Conservation (phyloP, 202 grass and related monocot species). For the Eragrostis tef region DNA sequence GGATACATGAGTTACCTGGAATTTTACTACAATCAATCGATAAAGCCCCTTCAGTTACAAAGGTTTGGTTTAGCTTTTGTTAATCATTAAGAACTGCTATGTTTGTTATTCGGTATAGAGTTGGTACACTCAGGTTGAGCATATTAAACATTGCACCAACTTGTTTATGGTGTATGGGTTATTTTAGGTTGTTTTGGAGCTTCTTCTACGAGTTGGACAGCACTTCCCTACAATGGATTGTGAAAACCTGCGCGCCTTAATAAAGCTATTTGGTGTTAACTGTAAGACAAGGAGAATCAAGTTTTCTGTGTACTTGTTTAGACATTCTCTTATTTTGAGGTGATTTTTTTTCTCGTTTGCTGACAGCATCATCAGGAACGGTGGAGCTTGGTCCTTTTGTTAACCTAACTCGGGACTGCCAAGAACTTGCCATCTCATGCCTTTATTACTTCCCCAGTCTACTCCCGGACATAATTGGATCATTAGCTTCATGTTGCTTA, state of each 20-base stretch:
- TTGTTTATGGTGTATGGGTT: constrained; percentile 29
- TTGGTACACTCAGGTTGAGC: constrained; percentile 7
- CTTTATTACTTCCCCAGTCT: constrained; percentile 83
- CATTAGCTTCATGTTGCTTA: constrained; percentile 78
- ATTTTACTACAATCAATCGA: constrained; percentile 71
- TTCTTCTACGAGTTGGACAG: constrained; percentile 76
- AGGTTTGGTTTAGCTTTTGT: constrained; percentile 55
- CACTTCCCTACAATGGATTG: constrained; percentile 50
- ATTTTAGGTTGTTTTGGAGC: constrained; percentile 69
- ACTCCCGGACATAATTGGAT: constrained; percentile 60
- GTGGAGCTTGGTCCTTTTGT: constrained; percentile 69
- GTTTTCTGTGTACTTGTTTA: constrained; percentile 13
- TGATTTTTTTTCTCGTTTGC: constrained; percentile 3
- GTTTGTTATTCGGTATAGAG: background rate
- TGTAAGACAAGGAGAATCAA: constrained; percentile 47
- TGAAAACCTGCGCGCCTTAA: constrained; percentile 53
- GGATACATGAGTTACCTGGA: constrained; percentile 69
- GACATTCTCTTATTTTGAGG: constrained; percentile 20
- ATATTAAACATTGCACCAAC: constrained; percentile 31
- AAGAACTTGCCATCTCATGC: constrained; percentile 77
- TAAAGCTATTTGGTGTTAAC: constrained; percentile 71
- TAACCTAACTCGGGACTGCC: constrained; percentile 62
- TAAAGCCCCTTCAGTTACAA: constrained; percentile 64
- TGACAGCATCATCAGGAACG: constrained; percentile 60
- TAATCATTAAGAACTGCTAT: constrained; percentile 20